Evolutionary conservation across 2,329 filamentous ascomycete species (phyloP).

Genomic region (Diaporthe caulivora): DNA sequence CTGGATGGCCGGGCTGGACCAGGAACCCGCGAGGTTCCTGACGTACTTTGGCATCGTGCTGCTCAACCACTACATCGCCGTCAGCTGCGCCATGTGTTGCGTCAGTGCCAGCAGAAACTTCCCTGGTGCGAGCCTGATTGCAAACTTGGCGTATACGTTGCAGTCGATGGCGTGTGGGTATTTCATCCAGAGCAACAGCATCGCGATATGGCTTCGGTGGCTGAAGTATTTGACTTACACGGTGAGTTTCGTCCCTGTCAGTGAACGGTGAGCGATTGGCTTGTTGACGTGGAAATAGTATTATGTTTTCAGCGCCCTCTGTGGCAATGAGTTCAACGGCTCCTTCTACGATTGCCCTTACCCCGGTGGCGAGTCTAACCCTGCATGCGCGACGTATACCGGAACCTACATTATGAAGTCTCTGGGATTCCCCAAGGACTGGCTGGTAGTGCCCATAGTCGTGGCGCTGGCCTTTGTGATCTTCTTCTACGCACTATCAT

Average conservation of each 20-base stretch:
- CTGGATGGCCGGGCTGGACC: slow-evolving; percentile 82
- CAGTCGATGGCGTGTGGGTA: slow-evolving; percentile 83
- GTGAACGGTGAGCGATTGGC: no score
- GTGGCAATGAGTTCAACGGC: slow-evolving; percentile 78
- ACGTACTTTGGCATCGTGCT: slow-evolving; percentile 78
- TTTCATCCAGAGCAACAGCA: slow-evolving; percentile 79
- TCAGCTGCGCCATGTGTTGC: slow-evolving; percentile 78
- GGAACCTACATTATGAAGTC: slow-evolving; percentile 77
- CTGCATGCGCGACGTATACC: slow-evolving; percentile 76
- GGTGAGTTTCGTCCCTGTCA: slow-evolving; percentile 46
- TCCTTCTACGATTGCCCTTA: slow-evolving; percentile 81
- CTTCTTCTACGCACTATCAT: slow-evolving; percentile 72
- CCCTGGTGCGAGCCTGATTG: slow-evolving; percentile 77
- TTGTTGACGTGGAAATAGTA: slow-evolving; percentile 58
- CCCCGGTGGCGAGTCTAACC: slow-evolving; percentile 71
- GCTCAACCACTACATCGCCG: slow-evolving; percentile 79
- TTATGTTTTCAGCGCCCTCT: slow-evolving; percentile 79
- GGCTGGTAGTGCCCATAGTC: slow-evolving; percentile 76
- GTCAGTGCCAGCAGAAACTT: slow-evolving; percentile 76
- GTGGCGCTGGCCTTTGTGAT: slow-evolving; percentile 71
- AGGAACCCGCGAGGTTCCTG: slow-evolving; percentile 74
- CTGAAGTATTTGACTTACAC: slow-evolving; percentile 76
- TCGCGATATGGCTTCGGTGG: slow-evolving; percentile 84
- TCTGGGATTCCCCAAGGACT: slow-evolving; percentile 75
- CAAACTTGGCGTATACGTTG: slow-evolving; percentile 78